These are phyloP conservation scores for Alternaria gaisen DNA, from an alignment of 2,329 filamentous ascomycete species.

Conservation along the genomic window DNA sequence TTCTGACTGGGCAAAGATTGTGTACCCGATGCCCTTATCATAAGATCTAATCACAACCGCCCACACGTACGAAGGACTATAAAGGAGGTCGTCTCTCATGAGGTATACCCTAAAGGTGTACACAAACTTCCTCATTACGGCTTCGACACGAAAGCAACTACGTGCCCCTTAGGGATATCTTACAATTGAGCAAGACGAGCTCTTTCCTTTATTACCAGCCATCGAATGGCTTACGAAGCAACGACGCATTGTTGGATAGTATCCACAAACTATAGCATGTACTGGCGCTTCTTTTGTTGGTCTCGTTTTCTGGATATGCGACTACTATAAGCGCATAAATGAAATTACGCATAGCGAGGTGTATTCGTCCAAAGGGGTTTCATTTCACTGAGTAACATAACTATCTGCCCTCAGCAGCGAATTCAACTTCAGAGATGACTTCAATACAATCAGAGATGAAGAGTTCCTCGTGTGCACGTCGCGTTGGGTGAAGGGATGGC, in stretches of 20 bases:
- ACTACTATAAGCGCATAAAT: not conserved
- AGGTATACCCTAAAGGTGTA: no score
- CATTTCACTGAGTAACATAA: not conserved
- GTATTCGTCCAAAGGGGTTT: conserved; percentile 19
- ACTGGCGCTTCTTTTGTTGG: conserved; percentile 1
- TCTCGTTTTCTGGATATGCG: not conserved
- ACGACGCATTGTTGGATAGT: not conserved
- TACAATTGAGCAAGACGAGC: no score
- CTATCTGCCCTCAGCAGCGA: not conserved
- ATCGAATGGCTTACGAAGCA: not conserved
- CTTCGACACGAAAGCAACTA: no score
- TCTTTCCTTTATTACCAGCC: not conserved
- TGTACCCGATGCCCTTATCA: not conserved
- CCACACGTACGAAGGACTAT: not conserved
- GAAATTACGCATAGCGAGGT: conserved; percentile 42
- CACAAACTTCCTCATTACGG: no score
- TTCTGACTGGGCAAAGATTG: conserved; percentile 13
- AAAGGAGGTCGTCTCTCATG: no score
- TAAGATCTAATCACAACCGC: not conserved
- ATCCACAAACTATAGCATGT: conserved; percentile 16
- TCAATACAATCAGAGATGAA: not conserved
- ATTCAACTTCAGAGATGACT: no score
- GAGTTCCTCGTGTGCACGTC: not conserved
- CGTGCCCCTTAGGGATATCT: no score
- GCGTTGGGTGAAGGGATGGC: not conserved